Base-by-base conservation (phyloP, 345 rosid species). In the Corchorus olitorius region DNA sequence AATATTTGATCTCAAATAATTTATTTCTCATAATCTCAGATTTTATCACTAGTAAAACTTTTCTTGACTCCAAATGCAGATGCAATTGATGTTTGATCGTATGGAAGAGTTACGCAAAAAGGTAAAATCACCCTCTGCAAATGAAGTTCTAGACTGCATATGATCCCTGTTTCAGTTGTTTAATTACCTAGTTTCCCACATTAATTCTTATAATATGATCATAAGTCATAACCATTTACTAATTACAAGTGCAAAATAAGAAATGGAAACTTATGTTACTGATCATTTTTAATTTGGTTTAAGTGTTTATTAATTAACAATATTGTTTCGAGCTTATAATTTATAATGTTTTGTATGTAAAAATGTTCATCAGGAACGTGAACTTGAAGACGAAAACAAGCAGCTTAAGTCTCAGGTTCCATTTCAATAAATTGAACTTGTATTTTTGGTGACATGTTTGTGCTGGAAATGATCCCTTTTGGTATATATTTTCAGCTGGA, bases 381-480 rank as follows among this genome's bases (percentile, higher is more conserved):
- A 76, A 3, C 84, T 81, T 49, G 74, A 55, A 34, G 86, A 76
- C 16, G 80, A 83, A 77, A 85, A 83, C 52, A 52, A 56, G 65
- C 77, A 61, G 53, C 84, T 85, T 35, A 76, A 60, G 74, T 54
- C 71, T 63, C 70, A 83, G 88, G 86, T 83, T 68, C 33, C 5
- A n/a, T n/a, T n/a, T n/a, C n/a, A n/a, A n/a, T n/a, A n/a, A n/a
- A n/a, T n/a, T n/a, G n/a, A n/a, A 43, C 5, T 45, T 43, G 54
- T 34, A 45, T n/a, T 66, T 66, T 39, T 45, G 17, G 19, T 5
- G 7, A 5, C 4, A 50, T 13, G 22, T 59, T 22, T 55, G 22
- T 10, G 37, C 19, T 34, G 5, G 65, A 61, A 27, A 12, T 33
- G 17, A 68, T 27, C 12, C 11, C 43, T 15, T 50, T 17, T 46